Evolutionary conservation across 208 protist species (phyloP).

Genomic region (Crithidia thermophila): DNA sequence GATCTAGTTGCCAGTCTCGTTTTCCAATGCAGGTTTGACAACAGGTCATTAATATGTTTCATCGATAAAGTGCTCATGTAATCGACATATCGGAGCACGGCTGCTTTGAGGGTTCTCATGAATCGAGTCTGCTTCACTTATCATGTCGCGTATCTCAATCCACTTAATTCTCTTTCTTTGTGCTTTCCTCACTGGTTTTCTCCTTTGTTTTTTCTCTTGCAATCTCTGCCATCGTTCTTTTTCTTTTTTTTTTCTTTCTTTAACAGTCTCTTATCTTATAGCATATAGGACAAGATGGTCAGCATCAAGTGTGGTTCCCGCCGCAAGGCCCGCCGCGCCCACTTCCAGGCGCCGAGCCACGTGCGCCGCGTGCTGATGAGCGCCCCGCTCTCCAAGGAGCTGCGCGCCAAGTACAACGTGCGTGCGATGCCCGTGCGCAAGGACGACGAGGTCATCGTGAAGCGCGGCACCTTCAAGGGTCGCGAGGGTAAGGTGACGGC

Average conservation of each 20-base stretch:
- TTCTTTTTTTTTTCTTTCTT: conserved; percentile 2
- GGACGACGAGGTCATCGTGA: conserved; percentile 99
- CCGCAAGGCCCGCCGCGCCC: conserved; percentile 97
- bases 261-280: conserved; percentile 8
- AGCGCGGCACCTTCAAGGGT: conserved; percentile 97
- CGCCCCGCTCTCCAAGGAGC: conserved; percentile 98
- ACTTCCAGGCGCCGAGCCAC: conserved; percentile 98
- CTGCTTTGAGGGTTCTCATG: too few relatives aligned
- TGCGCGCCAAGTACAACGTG: conserved; percentile 98
- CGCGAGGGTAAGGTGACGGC: conserved; percentile 96
- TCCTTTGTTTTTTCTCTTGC: background rate
- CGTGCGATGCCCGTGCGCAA: conserved; percentile 98
- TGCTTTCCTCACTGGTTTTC: conserved; percentile 4
- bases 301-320: background rate
- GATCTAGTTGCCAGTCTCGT: too few relatives aligned
- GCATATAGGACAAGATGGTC: background rate
- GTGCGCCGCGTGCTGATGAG: conserved; percentile 98
- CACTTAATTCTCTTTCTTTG: background rate
- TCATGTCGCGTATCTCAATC: too few relatives aligned
- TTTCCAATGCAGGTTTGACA: too few relatives aligned
- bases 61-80: too few relatives aligned
- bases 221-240: background rate
- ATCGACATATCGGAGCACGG: too few relatives aligned
- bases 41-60: too few relatives aligned
- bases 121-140: too few relatives aligned